Evolutionary conservation across 192 early-diverging fungal species (phyloP).

Genomic region (Backusella morwellensis): DNA sequence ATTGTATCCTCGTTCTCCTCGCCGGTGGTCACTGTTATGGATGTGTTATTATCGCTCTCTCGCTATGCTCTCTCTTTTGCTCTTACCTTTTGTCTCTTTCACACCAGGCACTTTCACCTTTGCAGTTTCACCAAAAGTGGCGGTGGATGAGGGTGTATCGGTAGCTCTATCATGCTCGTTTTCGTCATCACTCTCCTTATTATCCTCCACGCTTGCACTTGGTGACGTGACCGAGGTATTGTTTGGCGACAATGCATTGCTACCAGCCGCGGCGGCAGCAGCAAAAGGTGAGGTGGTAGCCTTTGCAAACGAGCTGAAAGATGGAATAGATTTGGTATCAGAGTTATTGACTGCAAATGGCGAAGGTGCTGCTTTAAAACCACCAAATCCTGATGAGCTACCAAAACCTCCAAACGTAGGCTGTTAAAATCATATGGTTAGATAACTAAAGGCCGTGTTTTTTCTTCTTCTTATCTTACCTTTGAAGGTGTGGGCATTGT

Average conservation of each 20-base stretch:
- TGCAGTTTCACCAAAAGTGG: conserved; percentile 22
- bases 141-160: background rate
- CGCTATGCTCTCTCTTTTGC: background rate
- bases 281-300: conserved; percentile 36
- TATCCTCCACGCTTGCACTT: conserved; percentile 2
- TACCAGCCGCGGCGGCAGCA: conserved; percentile 17
- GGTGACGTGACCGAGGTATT: conserved; percentile 16
- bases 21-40: conserved; percentile 32
- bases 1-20: conserved; percentile 43
- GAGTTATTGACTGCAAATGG: background rate
- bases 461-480: background rate
- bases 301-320: conserved; percentile 35
- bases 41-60: background rate
- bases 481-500: conserved; percentile 19
- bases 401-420: conserved; percentile 24
- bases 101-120: conserved; percentile 35
- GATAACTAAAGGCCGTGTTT: background rate
- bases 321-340: conserved; percentile 7
- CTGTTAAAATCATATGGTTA: background rate
- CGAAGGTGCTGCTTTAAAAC: conserved; percentile 2
- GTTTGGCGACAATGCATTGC: conserved; percentile 13
- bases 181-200: conserved; percentile 22
- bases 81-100: conserved; percentile 30
- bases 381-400: conserved; percentile 19
- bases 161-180: background rate